Evolutionary conservation across 139 green algal genomes (phyloP).

Genomic region (Tetraselmis striata): DNA sequence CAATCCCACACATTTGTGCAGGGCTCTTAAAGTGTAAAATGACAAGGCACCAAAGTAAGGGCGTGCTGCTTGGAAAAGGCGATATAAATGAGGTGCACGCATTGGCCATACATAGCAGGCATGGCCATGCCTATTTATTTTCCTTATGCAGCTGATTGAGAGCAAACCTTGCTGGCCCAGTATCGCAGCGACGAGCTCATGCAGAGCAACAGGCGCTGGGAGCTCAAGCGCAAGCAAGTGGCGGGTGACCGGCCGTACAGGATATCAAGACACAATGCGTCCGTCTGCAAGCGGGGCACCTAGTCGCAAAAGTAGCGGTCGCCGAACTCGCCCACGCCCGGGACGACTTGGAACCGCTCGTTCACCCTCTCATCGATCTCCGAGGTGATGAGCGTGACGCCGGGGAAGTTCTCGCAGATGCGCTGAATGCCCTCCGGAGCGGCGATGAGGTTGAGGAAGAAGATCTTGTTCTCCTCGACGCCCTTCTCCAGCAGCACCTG

Average conservation of each 20-base stretch:
- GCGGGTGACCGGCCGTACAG: conserved; percentile 38
- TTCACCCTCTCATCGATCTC: conserved; percentile 91
- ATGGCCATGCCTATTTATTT: too few species aligned
- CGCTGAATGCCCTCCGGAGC: conserved; percentile 81
- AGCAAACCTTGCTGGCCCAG: conserved; percentile 65
- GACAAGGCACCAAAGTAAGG: too few species aligned
- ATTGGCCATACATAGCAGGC: too few species aligned
- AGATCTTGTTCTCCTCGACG: conserved; percentile 77
- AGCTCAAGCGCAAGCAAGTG: conserved; percentile 94
- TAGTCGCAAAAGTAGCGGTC: conserved; percentile 56
- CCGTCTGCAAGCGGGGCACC: conserved; percentile 70
- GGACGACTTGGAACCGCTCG: conserved; percentile 71
- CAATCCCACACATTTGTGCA: too few species aligned
- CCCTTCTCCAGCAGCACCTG: conserved; percentile 83
- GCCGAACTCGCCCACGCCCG: conserved; percentile 74
- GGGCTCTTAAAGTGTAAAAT: too few species aligned
- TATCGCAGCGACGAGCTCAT: conserved; percentile 78
- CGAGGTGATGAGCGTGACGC: conserved; percentile 74
- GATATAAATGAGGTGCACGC: too few species aligned
- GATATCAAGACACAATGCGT: conserved; percentile 61
- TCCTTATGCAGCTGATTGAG: too few species aligned
- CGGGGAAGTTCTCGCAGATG: conserved; percentile 44
- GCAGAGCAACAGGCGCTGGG: conserved; percentile 70
- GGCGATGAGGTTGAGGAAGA: conserved; percentile 91
- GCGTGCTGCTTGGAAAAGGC: too few species aligned